Evolutionary conservation across 1,284 basidiomycete species (phyloP), one percentile per base, ranked within the genome.

Genomic region (Ustilago loliicola): DNA sequence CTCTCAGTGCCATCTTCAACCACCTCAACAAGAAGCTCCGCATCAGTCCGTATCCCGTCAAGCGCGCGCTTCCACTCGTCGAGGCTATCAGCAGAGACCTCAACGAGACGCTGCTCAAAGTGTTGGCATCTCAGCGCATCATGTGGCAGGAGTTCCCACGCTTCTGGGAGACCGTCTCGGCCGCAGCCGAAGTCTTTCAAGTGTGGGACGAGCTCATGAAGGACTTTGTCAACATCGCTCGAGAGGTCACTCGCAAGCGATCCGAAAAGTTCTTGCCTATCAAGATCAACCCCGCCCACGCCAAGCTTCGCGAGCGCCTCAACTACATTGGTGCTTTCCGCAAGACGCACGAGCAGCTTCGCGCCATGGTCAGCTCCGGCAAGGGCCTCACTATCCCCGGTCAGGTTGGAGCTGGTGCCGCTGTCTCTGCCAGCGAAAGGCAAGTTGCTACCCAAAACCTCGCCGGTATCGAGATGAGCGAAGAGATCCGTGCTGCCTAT

Each of bases 31-130:
- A 95, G 88, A 98, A 97, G 87, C 91, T 99, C 71, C 94, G 81
- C 19, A 81, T 84, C 64, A 85, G 85, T 59, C 96, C 96, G 0
- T 99, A 99, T 87, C 96, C 96, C 0, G 95, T 98, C 80, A 92
- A 94, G 19, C 92, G 96, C 50, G 95, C 95, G 2, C 91, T 99
- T 10, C 95, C 95, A 0, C 92, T 99, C 62, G 95, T 98, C 30
- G 96, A 99, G 87, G 96, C 96, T 40, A 98, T 99, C 85, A 98
- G 96, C 5, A 91, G 92, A 29, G 97, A 99, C 87, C 96, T 99
- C 87, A 97, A 96, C 83, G 94, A 98, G 84, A 93, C 95, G 81
- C 91, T 98, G 42, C 90, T 97, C 7, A 93, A 94, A 56, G 94
- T 99, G 25, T 91, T 99, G 51, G 93, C 92, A 2, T 93, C 93